Evolutionary conservation across 352 stramenopile genomes (phyloP), one percentile per base, ranked within the genome.

Genomic region (Pythium phragmitis): DNA sequence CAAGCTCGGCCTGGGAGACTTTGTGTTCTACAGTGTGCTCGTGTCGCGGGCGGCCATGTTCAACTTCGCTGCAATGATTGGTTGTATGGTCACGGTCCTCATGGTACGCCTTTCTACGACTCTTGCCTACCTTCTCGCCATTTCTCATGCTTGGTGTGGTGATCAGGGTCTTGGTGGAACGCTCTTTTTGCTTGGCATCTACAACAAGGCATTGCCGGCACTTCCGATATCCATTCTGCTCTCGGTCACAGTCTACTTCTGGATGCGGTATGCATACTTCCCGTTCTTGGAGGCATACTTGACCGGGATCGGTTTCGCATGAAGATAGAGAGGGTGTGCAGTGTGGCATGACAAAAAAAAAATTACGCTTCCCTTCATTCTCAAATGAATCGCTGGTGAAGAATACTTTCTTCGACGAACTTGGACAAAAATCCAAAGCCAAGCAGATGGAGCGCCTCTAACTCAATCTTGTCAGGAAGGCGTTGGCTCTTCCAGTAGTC

Each of bases 11-110:
- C 77, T 98, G n/a, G 98, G 98, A 9, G 98, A 99, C 74, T 99
- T 99, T 71, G 97, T 99, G 28, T 99, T 99, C 70, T 99, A 99
- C 76, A 98, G 88, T 49, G 90, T 99, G 4, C 78, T 99, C 33
- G 96, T 99, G 28, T 97, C 95, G 37, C 96, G 98, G 39, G 97
- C 98, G 23, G 96, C 96, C 19, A 90, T 98, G 62, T 98, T 96
- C 63, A 96, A 98, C 52, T 98, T 99, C 66, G 92, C 92, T 16
- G 88, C 96, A 17, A 99, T 98, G 83, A 79, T 96, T 19, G 86
- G 87, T 6, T 99, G 94, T 65, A 87, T 98, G 47, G 70, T 99
- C 13, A 78, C 85, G 39, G 85, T 97, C n/a, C 88, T 99, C 62
- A 88, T 99, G 57, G 86, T 96, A 69, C 42, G 76, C 55, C 26